phyloP scores from a whole-genome alignment of 1,284 basidiomycete genomes.

The Hemileia vastatrix region DNA sequence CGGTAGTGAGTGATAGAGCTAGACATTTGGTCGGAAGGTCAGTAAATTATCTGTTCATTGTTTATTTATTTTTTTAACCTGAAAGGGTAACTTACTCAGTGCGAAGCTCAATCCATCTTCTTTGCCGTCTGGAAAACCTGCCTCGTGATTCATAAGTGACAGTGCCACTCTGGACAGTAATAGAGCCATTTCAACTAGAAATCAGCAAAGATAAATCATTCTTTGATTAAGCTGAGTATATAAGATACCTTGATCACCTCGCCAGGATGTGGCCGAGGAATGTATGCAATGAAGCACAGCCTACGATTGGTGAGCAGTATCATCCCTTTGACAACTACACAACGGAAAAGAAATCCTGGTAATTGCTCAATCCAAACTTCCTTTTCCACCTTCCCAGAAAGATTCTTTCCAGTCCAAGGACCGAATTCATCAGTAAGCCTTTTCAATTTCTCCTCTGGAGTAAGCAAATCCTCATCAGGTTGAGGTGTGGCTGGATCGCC shows the following conservation, averaged over 20 bases:
- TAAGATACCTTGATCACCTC: slow-evolving; percentile 15
- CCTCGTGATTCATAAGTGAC: slow-evolving; percentile 9
- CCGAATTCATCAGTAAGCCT: slow-evolving; percentile 35
- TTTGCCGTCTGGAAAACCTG: slow-evolving; percentile 8
- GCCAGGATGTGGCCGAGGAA: slow-evolving; percentile 24
- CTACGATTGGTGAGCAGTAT: slow-evolving; percentile 34
- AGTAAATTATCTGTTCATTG: too few relatives aligned
- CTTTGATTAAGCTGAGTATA: too few relatives aligned
- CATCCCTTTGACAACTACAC: slow-evolving; percentile 35
- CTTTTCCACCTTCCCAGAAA: slow-evolving; percentile 22
- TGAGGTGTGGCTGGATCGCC: too few relatives aligned
- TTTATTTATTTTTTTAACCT: too few relatives aligned
- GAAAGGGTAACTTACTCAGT: slow-evolving; percentile 13
- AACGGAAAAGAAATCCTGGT: slow-evolving; percentile 31
- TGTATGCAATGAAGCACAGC: slow-evolving; percentile 35
- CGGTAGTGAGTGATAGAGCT: slow-evolving; percentile 31
- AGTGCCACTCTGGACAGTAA: slow-evolving; percentile 20
- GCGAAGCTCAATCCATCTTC: slow-evolving; percentile 20
- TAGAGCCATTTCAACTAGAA: too few relatives aligned
- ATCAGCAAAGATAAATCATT: too few relatives aligned
- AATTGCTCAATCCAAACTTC: slow-evolving; percentile 30
- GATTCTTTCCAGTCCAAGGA: slow-evolving; percentile 23
- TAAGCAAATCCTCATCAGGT: neutral
- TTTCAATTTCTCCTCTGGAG: slow-evolving; percentile 28
- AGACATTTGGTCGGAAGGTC: too few relatives aligned